Evolutionary conservation across 306 rosid species (phyloP), one percentile per base, ranked within the genome.

Genomic region (Vigna unguiculata): DNA sequence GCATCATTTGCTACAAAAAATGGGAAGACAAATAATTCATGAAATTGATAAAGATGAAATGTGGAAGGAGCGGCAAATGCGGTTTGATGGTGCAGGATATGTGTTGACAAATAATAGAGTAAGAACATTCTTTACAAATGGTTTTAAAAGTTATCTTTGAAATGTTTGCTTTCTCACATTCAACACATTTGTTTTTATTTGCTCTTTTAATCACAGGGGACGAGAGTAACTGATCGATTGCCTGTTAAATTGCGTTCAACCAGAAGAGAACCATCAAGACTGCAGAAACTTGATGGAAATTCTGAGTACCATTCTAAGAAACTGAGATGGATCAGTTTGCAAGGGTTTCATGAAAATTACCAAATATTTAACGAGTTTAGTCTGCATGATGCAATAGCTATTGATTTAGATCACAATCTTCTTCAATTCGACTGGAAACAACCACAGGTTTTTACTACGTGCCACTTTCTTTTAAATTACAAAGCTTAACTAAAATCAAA

Each of bases 11-110:
- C 19, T 75, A 25, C 54, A 60, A 75, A 72, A 79, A 1, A 79
- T 82, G 84, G 89, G 83, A 34, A 52, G 72, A 48, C 69, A 54
- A 41, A 76, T 85, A 5, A 62, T 61, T 53, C 77, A 69, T 9
- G 43, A 52, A 6, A 60, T 9, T 7, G n/a, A n/a, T 76, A 60
- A 0, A 62, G 73, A 4, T 21, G 30, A 4, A 5, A 66, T 30
- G 32, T 82, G 6, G 54, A 60, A 52, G 30, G 58, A 28, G 0
- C 57, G 60, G 28, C 53, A 68, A 7, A 10, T 63, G 17, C 72
- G 74, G 74, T n/a, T n/a, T 11, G 51, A 38, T 0, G 17, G 66
- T 22, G 67, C 40, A 5, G 3, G 21, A 16, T 13, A 52, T 21
- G 80, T 65, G 5, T 24, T 76, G 68, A 21, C 22, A 22, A 1